Percentiles rank a stretch among this genome's conserved stretches.
Evolutionary conservation across 441 rosid species (phyloP).

Genomic region (Brassica hybrid): DNA sequence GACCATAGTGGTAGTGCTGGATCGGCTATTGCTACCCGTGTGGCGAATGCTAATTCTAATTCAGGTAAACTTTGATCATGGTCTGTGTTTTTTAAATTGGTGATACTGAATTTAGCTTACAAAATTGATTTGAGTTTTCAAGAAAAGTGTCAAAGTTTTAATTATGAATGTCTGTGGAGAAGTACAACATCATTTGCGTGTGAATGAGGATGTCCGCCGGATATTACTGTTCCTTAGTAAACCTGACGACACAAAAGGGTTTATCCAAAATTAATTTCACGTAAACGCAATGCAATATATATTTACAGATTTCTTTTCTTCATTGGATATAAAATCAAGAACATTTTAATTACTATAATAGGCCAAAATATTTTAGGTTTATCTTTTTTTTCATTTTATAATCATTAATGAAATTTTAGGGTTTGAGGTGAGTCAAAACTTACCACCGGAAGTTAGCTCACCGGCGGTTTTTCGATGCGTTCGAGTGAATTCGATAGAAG

Average conservation of each 20-base stretch:
- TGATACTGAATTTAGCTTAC: constrained; percentile 20
- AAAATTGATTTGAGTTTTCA: constrained; percentile 40
- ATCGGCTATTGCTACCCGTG: constrained; percentile 56
- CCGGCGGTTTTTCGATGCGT: constrained; percentile 80
- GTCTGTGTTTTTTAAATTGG: constrained; percentile 1
- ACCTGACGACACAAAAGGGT: constrained; percentile 51
- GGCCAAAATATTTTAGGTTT: constrained; percentile 1
- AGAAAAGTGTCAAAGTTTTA: constrained; percentile 33
- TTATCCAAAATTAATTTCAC: constrained; percentile 17
- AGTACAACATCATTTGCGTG: constrained; percentile 48
- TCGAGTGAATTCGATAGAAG: constrained; percentile 59
- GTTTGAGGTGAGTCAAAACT: constrained; percentile 62
- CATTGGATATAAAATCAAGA: constrained; percentile 1
- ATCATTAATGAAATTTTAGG: constrained; percentile 57
- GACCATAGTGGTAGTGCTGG: constrained; percentile 47
- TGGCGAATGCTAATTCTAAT: constrained; percentile 40
- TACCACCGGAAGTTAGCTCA: constrained; percentile 76
- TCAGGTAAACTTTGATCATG: constrained; percentile 30
- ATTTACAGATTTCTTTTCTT: background rate
- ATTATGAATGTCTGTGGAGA: constrained; percentile 31
- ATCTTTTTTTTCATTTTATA: background rate
- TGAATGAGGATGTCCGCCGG: constrained; percentile 52
- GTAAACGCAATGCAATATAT: background rate
- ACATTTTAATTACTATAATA: background rate
- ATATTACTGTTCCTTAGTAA: constrained; percentile 65